Conservation (phyloP, 352 stramenopile genomes). For the Phytophthora aleatoria region DNA sequence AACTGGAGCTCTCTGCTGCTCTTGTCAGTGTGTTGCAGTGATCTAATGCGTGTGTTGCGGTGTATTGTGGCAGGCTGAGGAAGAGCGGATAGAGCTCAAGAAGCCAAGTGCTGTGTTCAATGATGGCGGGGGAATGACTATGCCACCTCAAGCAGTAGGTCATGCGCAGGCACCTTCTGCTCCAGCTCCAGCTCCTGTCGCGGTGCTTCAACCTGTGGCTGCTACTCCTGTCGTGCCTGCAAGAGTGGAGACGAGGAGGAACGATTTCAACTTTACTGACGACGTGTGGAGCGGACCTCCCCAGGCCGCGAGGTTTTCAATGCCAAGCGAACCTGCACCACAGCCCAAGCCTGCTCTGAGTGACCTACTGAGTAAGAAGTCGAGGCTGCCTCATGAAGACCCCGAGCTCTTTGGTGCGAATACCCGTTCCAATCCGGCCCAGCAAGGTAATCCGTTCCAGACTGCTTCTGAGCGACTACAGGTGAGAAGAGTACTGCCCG, state of each 20-base stretch:
- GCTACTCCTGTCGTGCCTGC: background rate
- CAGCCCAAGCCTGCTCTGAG: conserved; percentile 31
- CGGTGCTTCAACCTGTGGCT: background rate
- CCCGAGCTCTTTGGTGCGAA: conserved; percentile 25
- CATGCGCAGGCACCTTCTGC: background rate
- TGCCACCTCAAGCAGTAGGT: background rate
- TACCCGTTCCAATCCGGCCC: conserved; percentile 11
- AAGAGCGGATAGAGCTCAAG: conserved; percentile 18
- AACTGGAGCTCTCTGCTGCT: background rate
- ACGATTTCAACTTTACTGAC: conserved; percentile 19
- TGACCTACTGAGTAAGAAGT: conserved; percentile 48
- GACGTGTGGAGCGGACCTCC: conserved; percentile 22
- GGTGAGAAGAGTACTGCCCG: conserved; percentile 23
- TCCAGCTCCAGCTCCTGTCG: background rate
- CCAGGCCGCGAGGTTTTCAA: conserved; percentile 13
- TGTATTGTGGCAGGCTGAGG: conserved; percentile 17
- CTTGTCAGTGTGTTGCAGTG: background rate
- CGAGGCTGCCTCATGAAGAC: conserved; percentile 27
- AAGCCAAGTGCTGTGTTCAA: background rate
- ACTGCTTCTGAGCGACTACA: conserved; percentile 74
- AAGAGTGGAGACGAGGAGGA: conserved; percentile 8
- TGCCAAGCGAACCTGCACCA: conserved; percentile 15
- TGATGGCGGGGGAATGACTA: background rate
- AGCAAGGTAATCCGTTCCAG: conserved; percentile 64
- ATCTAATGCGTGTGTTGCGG: background rate